These are phyloP conservation scores for Coelastrella sp. DNA, from an alignment of 139 green algal species.

Conservation along the genomic window DNA sequence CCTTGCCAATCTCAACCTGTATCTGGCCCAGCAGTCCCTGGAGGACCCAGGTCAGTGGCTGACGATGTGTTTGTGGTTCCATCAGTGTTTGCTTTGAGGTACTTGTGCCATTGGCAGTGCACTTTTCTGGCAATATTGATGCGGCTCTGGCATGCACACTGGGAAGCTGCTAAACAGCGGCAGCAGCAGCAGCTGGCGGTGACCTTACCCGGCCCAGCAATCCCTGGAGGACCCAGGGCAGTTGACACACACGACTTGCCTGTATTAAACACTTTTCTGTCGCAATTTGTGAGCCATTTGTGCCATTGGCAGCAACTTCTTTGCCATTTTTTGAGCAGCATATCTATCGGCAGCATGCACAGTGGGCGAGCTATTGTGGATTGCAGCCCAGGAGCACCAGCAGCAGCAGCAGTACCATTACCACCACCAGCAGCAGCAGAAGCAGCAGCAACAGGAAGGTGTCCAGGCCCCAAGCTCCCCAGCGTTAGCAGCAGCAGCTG, in stretches of 20 bases:
- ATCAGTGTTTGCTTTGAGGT: too few relatives aligned
- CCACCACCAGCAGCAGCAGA: background rate
- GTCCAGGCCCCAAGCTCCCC: background rate
- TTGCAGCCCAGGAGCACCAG: conserved; percentile 20
- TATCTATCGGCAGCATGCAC: conserved; percentile 44
- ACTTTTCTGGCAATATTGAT: too few relatives aligned
- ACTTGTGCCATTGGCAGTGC: too few relatives aligned
- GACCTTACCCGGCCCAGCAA: conserved; percentile 42
- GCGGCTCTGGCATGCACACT: too few relatives aligned
- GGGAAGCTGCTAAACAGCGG: too few relatives aligned
- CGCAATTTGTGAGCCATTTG: background rate
- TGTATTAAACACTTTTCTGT: background rate
- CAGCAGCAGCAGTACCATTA: background rate
- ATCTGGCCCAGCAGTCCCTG: conserved; percentile 50
- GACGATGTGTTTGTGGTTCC: background rate
- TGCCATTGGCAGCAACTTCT: conserved; percentile 26
- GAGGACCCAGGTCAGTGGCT: conserved; percentile 7
- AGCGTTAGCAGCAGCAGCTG: background rate
- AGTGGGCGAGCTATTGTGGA: conserved; percentile 44
- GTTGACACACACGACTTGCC: background rate
- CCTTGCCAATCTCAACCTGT: conserved; percentile 28
- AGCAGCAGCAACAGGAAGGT: too few relatives aligned
- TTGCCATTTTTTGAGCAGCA: conserved; percentile 67
- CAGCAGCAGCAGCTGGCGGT: too few relatives aligned
- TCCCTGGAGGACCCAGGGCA: conserved; percentile 33